phyloP scores from a whole-genome alignment of 371 early-diverging fungal species.

The Thermomucor indicae-seudaticae region DNA sequence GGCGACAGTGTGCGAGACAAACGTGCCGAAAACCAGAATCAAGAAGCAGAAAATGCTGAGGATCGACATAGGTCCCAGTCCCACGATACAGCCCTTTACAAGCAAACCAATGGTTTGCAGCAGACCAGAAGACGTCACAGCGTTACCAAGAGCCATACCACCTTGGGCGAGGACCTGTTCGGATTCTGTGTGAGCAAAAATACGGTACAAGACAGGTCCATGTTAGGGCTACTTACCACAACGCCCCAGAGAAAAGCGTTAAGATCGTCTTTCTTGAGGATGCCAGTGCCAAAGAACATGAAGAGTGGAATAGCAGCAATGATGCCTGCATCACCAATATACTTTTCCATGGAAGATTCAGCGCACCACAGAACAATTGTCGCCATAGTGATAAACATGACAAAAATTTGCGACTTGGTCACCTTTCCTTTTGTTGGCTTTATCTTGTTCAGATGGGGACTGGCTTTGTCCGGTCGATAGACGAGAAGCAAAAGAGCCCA shows the following conservation, averaged over 20 bases:
- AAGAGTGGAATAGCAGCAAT: conserved; percentile 88
- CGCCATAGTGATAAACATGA: conserved; percentile 48
- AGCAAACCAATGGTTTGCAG: conserved; percentile 65
- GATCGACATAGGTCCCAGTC: conserved; percentile 58
- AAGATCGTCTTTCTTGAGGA: conserved; percentile 89
- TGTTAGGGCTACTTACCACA: conserved; percentile 43
- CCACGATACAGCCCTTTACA: conserved; percentile 59
- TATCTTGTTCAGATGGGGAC: conserved; percentile 43
- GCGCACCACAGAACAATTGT: conserved; percentile 89
- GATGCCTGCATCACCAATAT: conserved; percentile 89
- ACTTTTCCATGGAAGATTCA: conserved; percentile 57
- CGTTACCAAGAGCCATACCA: conserved; percentile 83
- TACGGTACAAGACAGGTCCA: conserved; percentile 72
- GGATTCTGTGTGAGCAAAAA: background rate
- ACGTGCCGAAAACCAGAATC: conserved; percentile 77
- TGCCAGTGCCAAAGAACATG: conserved; percentile 80
- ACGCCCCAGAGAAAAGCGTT: conserved; percentile 91
- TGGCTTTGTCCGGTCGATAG: conserved; percentile 55
- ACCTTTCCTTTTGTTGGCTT: conserved; percentile 46
- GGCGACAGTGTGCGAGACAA: conserved; percentile 91
- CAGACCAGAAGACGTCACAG: conserved; percentile 86
- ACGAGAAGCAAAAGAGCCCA: conserved; percentile 72
- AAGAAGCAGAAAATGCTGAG: conserved; percentile 59
- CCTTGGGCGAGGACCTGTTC: conserved; percentile 78
- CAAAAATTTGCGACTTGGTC: conserved; percentile 51